These are phyloP conservation scores for Aspergillus leporis DNA, from an alignment of 495 filamentous ascomycete genomes.

Conservation along the genomic window DNA sequence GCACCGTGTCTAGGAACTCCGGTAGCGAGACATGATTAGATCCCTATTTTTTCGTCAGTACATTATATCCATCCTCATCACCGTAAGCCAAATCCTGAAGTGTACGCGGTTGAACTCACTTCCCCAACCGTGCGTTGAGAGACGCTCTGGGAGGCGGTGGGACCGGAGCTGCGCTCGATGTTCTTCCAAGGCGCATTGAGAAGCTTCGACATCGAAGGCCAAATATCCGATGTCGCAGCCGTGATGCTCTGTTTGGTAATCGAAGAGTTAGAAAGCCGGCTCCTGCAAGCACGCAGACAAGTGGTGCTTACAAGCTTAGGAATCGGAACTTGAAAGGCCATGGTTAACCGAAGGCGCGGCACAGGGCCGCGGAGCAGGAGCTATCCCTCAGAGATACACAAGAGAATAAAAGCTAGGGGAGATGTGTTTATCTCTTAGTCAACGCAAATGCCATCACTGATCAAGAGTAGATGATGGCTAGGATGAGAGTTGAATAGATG, in stretches of 20 bases:
- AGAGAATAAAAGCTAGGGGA: slow-evolving; percentile 9
- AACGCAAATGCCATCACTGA: slow-evolving; percentile 32
- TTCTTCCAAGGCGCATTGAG: slow-evolving; percentile 38
- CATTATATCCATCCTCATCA: neutral
- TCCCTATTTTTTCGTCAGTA: slow-evolving; percentile 12
- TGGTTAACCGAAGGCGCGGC: slow-evolving; percentile 45
- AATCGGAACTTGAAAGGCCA: slow-evolving; percentile 51
- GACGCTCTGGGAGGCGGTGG: slow-evolving; percentile 19
- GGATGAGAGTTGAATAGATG: slow-evolving; percentile 17
- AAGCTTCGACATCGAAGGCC: slow-evolving; percentile 46
- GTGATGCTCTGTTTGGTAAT: slow-evolving; percentile 33
- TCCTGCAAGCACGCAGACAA: neutral
- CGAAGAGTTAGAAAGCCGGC: slow-evolving; percentile 18
- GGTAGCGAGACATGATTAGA: slow-evolving; percentile 23
- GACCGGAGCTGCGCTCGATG: slow-evolving; percentile 23
- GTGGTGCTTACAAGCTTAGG: slow-evolving; percentile 38
- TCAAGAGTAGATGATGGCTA: slow-evolving; percentile 9
- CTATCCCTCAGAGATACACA: slow-evolving; percentile 18
- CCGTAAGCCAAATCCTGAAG: neutral
- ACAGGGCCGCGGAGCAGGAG: slow-evolving; percentile 38
- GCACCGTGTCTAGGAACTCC: slow-evolving; percentile 29
- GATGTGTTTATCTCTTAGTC: slow-evolving; percentile 18
- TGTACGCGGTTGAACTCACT: slow-evolving; percentile 25
- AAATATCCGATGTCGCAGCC: slow-evolving; percentile 42
- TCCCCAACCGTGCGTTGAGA: slow-evolving; percentile 18